Evolutionary conservation across 164 flowering plant species (phyloP).

Genomic region (Litsea cubeba): DNA sequence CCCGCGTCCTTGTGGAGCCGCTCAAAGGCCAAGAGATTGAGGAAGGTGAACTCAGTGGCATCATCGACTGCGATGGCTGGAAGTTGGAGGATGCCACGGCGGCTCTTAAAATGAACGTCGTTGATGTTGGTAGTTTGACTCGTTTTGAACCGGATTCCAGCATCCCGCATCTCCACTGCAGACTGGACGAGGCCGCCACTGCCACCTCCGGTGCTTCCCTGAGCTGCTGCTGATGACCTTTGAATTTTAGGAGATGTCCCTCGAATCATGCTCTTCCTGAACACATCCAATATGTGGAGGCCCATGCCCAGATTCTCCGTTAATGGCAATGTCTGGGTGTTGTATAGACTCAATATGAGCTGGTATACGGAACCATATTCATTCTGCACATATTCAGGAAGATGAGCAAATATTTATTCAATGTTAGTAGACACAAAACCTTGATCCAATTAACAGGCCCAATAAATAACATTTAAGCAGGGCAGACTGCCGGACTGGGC

Average conservation of each 20-base stretch:
- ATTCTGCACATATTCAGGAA: not conserved
- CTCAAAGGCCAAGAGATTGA: slow-evolving; percentile 60
- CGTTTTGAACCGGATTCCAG: not conserved
- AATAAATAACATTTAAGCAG: no score
- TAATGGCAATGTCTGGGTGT: not conserved
- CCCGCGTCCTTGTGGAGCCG: slow-evolving; percentile 49
- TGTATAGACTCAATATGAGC: slow-evolving; percentile 10
- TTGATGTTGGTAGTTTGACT: not conserved
- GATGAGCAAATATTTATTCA: not conserved
- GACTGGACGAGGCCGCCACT: not conserved
- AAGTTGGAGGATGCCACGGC: slow-evolving; percentile 36
- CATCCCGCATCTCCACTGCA: not conserved
- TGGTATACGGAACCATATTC: slow-evolving; percentile 5
- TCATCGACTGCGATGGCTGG: slow-evolving; percentile 42
- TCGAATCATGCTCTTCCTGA: slow-evolving; percentile 1
- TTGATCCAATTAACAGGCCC: no score
- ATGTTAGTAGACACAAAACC: not conserved
- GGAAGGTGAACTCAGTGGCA: slow-evolving; percentile 33
- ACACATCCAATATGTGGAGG: slow-evolving; percentile 2
- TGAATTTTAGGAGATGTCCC: no score
- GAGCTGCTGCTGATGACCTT: not conserved
- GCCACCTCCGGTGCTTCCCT: not conserved
- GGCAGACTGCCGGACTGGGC: no score
- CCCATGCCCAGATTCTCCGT: not conserved
- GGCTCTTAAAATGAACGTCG: not conserved